phyloP scores from a whole-genome alignment of 495 filamentous ascomycete genomes.

The Neurospora hispaniola region DNA sequence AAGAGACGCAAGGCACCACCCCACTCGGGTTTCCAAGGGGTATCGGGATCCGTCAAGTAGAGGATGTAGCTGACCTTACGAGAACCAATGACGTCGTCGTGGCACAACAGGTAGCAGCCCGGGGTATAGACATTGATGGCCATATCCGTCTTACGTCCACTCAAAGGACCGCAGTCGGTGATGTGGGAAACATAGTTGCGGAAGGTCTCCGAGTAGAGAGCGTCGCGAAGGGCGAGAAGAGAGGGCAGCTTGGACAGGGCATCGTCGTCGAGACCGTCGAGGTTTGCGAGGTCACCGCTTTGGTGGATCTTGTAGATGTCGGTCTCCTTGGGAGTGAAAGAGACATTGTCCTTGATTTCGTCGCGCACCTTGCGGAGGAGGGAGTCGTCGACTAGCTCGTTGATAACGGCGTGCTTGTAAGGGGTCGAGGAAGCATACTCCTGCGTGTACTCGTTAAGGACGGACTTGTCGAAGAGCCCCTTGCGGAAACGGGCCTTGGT shows the following conservation, averaged over 20 bases:
- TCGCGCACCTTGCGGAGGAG: constrained; percentile 79
- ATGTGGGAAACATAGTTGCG: constrained; percentile 77
- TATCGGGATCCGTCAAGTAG: constrained; percentile 88
- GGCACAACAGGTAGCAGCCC: constrained; percentile 88
- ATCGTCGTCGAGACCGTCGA: constrained; percentile 80
- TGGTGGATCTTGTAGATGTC: constrained; percentile 99
- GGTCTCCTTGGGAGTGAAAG: constrained; percentile 97
- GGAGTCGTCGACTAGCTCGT: constrained; percentile 58
- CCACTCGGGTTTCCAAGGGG: constrained; percentile 86
- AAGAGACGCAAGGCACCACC: constrained; percentile 86
- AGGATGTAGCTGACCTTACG: constrained; percentile 91
- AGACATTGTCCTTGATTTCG: constrained; percentile 80
- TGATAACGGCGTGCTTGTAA: constrained; percentile 89
- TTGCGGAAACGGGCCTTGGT: constrained; percentile 54
- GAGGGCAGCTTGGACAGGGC: constrained; percentile 76
- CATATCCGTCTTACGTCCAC: constrained; percentile 96
- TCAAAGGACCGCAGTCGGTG: constrained; percentile 75
- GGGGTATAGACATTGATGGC: constrained; percentile 98
- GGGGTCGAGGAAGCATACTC: constrained; percentile 64
- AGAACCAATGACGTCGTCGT: constrained; percentile 97
- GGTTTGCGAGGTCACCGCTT: constrained; percentile 92
- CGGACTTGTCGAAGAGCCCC: constrained; percentile 60
- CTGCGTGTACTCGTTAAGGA: constrained; percentile 55
- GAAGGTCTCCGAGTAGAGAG: constrained; percentile 83
- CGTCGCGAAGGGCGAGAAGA: constrained; percentile 76